These are phyloP conservation scores for Sugiyamaella neomexicana DNA, from an alignment of 1,139 yeast species.

Conservation along the genomic window DNA sequence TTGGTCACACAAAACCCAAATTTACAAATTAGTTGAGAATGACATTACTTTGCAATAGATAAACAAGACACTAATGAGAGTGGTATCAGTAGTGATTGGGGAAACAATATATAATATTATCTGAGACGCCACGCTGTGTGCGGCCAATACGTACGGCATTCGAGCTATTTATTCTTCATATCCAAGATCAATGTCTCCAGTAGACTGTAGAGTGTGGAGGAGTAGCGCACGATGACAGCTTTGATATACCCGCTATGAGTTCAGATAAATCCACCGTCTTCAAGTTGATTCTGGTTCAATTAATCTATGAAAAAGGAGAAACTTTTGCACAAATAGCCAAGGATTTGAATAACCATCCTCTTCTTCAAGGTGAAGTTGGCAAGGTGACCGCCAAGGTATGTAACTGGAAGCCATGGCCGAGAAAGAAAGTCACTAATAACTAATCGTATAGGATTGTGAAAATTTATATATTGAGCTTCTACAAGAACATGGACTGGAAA, in stretches of 20 bases:
- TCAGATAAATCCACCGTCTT: slow-evolving; percentile 27
- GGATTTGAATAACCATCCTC: slow-evolving; percentile 38
- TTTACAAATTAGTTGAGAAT: no score
- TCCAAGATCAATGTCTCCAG: no score
- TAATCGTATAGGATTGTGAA: slow-evolving; percentile 30
- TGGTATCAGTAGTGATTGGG: no score
- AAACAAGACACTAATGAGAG: no score
- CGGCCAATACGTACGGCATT: no score
- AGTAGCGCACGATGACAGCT: not conserved
- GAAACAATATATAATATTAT: no score
- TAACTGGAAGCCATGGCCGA: not conserved
- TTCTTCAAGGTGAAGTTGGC: slow-evolving; percentile 26
- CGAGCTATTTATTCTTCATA: no score
- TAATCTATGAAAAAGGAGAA: slow-evolving; percentile 40
- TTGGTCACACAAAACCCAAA: no score
- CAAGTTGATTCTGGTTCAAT: slow-evolving; percentile 40
- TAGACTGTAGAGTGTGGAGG: no score
- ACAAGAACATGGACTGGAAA: slow-evolving; percentile 31
- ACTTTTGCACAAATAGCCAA: slow-evolving; percentile 34
- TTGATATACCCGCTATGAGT: not conserved
- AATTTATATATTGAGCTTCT: slow-evolving; percentile 33
- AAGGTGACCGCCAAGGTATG: not conserved
- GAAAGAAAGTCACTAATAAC: not conserved
- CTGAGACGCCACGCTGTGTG: no score
- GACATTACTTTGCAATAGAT: no score